Evolutionary conservation across 345 rosid species (phyloP).

Genomic region (Salix purpurea): DNA sequence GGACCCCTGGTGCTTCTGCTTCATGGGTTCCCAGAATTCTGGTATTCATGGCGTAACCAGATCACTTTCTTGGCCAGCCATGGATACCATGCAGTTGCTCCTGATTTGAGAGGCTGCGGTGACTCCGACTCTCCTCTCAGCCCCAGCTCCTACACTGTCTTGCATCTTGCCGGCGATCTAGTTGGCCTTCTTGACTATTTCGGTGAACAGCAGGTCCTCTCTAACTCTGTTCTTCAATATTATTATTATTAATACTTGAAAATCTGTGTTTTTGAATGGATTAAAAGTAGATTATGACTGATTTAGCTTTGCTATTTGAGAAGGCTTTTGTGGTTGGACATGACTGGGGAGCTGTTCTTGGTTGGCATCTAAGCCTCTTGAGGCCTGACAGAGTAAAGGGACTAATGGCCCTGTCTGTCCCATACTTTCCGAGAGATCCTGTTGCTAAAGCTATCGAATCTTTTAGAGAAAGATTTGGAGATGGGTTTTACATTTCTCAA

Average conservation of each 20-base stretch:
- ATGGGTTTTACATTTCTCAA: conserved; percentile 52
- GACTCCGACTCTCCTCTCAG: conserved; percentile 52
- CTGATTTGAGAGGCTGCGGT: conserved; percentile 61
- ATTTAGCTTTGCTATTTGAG: not conserved
- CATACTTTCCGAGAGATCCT: conserved; percentile 41
- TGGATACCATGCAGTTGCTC: conserved; percentile 65
- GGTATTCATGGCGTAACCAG: conserved; percentile 77
- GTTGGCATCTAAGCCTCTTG: conserved; percentile 47
- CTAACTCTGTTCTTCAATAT: not conserved
- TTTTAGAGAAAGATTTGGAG: conserved; percentile 30
- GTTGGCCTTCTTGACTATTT: conserved; percentile 50
- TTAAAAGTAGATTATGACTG: not conserved
- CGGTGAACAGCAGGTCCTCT: conserved; percentile 41
- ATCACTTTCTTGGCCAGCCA: conserved; percentile 45
- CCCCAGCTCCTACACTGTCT: conserved; percentile 43
- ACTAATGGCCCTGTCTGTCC: conserved; percentile 41
- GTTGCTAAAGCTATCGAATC: conserved; percentile 26
- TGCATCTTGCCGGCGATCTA: conserved; percentile 52
- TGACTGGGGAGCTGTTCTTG: conserved; percentile 64
- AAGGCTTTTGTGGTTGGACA: conserved; percentile 67
- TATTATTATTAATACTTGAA: not conserved
- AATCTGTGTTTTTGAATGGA: not conserved
- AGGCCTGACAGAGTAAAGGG: conserved; percentile 61
- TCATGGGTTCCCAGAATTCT: conserved; percentile 75
- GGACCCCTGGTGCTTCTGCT: conserved; percentile 56